Evolutionary conservation across 306 rosid species (phyloP).

Genomic region (Glycine soja): DNA sequence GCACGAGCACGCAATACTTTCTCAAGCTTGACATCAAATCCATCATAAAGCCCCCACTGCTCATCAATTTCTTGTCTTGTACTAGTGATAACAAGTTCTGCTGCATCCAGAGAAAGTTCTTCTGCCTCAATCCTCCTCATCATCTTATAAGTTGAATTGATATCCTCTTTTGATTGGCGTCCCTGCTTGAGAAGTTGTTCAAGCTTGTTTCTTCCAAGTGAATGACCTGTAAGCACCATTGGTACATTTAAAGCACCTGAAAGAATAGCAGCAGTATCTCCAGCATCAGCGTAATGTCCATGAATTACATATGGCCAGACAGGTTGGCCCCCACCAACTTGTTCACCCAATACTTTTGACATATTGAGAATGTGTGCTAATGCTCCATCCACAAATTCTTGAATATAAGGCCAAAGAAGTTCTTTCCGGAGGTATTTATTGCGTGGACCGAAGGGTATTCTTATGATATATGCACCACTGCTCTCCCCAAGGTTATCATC

Average conservation of each 20-base stretch:
- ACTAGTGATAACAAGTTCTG: constrained; percentile 94
- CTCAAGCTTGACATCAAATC: constrained; percentile 91
- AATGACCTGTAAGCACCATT: constrained; percentile 91
- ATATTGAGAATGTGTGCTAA: constrained; percentile 86
- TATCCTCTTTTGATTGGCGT: constrained; percentile 89
- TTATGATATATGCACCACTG: constrained; percentile 86
- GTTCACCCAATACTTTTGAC: constrained; percentile 92
- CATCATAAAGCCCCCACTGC: constrained; percentile 97
- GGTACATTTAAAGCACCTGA: constrained; percentile 94
- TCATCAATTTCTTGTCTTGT: constrained; percentile 90
- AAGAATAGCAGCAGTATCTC: constrained; percentile 90
- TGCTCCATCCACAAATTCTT: constrained; percentile 94
- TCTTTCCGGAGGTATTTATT: constrained; percentile 82
- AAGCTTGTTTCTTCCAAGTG: constrained; percentile 91
- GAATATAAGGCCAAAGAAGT: constrained; percentile 87
- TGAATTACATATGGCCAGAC: constrained; percentile 95
- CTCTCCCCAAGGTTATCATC: constrained; percentile 77
- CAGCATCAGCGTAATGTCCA: constrained; percentile 95
- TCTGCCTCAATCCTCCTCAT: constrained; percentile 94
- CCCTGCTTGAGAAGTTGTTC: constrained; percentile 94
- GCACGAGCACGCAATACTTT: constrained; percentile 88
- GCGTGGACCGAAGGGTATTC: constrained; percentile 94
- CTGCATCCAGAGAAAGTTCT: constrained; percentile 88
- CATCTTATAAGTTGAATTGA: constrained; percentile 84
- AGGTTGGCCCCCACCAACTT: constrained; percentile 81